Conservation (phyloP, 208 protist species). For the Trypanosoma avium region DNA sequence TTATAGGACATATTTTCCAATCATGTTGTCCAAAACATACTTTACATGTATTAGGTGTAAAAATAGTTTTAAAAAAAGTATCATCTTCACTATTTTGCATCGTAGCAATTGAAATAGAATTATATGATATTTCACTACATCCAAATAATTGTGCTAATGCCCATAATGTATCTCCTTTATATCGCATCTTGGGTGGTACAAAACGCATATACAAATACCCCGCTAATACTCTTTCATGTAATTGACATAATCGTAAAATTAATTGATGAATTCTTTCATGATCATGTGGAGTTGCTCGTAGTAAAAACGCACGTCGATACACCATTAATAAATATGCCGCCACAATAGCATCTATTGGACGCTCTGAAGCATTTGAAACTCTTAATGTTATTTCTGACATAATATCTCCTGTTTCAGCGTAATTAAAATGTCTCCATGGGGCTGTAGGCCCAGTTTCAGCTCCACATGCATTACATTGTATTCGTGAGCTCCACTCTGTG, state of each 20-base stretch:
- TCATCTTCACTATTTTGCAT: no score
- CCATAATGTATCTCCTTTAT: conserved; percentile 36
- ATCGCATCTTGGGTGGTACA: conserved; percentile 37
- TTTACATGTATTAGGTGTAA: conserved; percentile 63
- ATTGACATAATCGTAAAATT: conserved; percentile 46
- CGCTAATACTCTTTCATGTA: conserved; percentile 81
- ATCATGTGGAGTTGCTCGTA: conserved; percentile 75
- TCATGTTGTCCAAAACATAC: conserved; percentile 79
- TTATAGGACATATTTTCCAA: conserved; percentile 73
- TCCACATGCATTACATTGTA: conserved; percentile 71
- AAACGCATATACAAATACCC: conserved; percentile 80
- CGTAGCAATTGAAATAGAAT: conserved; percentile 20
- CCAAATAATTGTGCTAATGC: conserved; percentile 37
- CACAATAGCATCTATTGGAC: conserved; percentile 70
- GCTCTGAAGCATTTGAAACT: conserved; percentile 56
- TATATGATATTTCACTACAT: conserved; percentile 24
- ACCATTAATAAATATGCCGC: conserved; percentile 82
- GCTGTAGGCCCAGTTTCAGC: conserved; percentile 78
- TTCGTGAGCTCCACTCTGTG: conserved; percentile 58
- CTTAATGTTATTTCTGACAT: conserved; percentile 71
- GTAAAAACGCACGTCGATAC: conserved; percentile 73
- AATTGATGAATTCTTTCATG: conserved; percentile 61
- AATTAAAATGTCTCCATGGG: conserved; percentile 71
- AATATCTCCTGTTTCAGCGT: conserved; percentile 51
- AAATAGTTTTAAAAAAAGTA: conserved; percentile 59